Base-by-base conservation (phyloP, 2,329 filamentous ascomycete genomes). In the Seiridium cupressi region DNA sequence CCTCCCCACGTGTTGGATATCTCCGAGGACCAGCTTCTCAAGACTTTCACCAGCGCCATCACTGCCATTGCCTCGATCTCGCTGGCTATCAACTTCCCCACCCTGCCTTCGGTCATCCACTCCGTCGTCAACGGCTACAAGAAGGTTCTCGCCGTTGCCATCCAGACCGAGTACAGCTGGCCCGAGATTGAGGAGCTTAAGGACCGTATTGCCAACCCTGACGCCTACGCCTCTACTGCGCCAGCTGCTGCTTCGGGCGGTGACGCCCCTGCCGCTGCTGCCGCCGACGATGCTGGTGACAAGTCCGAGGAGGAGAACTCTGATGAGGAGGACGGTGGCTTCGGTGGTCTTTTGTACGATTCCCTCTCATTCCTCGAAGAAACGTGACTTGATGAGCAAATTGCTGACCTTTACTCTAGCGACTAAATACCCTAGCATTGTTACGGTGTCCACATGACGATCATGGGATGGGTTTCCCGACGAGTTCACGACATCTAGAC, bases 201-300 rank as follows among this genome's bases (percentile, higher is more conserved):
- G 91, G 95, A 99, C 84, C 93, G 95, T 79, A 97, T 99, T 74
- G 92, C 92, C 82, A 98, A 99, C 88, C 96, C 96, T 70, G 95
- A 99, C 59, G 92, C 92, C 59, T 99, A 98, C 79, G 95, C 94
- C 67, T 78, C 92, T 54, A 84, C 93, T 68, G 92, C 90, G 68
- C 92, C 94, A 61, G 86, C 77, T 66, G 89, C 88, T 62, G 81
- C 86, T 60, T 79, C 80, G 57, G 75, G 79, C 53, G 77, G 79
- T 62, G 80, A 79, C 64, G 78, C 77, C 59, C 83, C 80, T 64
- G 81, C 77, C 58, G 81, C 77, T 55, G 80, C 79, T 58, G 77
- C 79, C 61, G 80, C 80, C 60, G 77, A 79, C 58, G 81, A 82
- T 64, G 81, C 84, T 70, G 81, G 87, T 72, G 85, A 89, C 71